Percentiles rank a stretch among this genome's conserved stretches.
These are phyloP conservation scores for Solanum sitiens DNA, from an alignment of 257 asterid species.

Conservation along the genomic window DNA sequence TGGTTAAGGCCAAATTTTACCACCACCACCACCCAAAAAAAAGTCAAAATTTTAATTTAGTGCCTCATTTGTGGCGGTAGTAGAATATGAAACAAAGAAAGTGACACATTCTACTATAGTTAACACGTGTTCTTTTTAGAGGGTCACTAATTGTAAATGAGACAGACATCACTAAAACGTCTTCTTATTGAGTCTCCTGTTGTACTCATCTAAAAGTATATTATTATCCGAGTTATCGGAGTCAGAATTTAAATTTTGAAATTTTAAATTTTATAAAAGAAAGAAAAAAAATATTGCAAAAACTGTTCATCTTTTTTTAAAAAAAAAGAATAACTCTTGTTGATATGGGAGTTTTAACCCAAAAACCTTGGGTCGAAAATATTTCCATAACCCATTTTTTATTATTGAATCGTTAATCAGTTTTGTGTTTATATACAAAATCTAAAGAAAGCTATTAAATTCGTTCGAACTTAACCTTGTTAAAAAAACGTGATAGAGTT, in stretches of 20 bases:
- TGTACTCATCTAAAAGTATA: neutral
- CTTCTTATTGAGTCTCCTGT: neutral
- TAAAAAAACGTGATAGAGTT: neutral
- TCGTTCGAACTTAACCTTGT: neutral
- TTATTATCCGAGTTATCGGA: too few relatives aligned
- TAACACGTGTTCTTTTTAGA: neutral
- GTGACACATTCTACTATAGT: neutral
- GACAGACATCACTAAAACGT: neutral
- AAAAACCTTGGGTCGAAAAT: fast-evolving
- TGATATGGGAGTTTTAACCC: too few relatives aligned
- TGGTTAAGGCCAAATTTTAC: neutral
- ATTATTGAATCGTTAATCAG: fast-evolving
- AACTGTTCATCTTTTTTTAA: too few relatives aligned
- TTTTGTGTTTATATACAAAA: too few relatives aligned
- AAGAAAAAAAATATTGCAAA: too few relatives aligned
- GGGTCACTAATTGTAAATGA: neutral
- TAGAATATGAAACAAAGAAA: neutral
- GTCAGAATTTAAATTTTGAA: too few relatives aligned
- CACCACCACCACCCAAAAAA: too few relatives aligned
- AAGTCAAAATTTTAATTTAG: neutral
- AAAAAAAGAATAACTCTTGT: too few relatives aligned
- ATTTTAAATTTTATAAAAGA: too few relatives aligned
- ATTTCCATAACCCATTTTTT: fast-evolving
- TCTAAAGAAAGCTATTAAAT: too few relatives aligned
- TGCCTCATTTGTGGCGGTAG: neutral